Percentiles rank a stretch among this genome's conserved stretches.
Conservation (phyloP, 257 asterid species). For the Anisodus acutangulus region DNA sequence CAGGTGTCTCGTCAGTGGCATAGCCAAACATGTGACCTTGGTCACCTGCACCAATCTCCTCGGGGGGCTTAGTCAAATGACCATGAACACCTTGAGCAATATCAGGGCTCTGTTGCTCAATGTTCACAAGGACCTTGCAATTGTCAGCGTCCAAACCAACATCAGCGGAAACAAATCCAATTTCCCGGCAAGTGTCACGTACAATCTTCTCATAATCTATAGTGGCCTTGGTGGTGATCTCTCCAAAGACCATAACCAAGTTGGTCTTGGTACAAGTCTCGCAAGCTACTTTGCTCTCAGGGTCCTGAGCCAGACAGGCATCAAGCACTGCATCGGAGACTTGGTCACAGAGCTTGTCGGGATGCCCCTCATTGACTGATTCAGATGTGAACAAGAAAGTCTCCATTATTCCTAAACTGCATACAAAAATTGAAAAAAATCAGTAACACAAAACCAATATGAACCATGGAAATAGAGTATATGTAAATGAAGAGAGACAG, state of each 20-base stretch:
- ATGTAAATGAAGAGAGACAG: background rate
- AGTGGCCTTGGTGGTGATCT: constrained; percentile 25
- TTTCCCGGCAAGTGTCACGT: constrained; percentile 29
- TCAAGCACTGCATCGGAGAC: constrained; percentile 27
- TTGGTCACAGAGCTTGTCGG: constrained; percentile 31
- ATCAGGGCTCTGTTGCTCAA: constrained; percentile 31
- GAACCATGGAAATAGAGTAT: background rate
- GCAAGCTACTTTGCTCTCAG: constrained; percentile 29
- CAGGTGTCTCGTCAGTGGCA: constrained; percentile 11
- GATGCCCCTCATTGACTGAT: constrained; percentile 27
- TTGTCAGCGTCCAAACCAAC: constrained; percentile 30
- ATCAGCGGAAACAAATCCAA: constrained; percentile 30
- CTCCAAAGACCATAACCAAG: constrained; percentile 31
- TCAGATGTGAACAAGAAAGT: constrained; percentile 30
- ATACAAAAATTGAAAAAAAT: background rate
- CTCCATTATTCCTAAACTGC: constrained; percentile 25
- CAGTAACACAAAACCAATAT: background rate
- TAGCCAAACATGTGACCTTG: constrained; percentile 32
- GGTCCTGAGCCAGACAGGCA: constrained; percentile 30
- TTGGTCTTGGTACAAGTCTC: constrained; percentile 30
- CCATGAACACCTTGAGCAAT: constrained; percentile 32
- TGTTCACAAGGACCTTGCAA: constrained; percentile 29
- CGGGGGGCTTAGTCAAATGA: constrained; percentile 29
- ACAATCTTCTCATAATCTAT: constrained; percentile 27
- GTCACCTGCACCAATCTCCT: constrained; percentile 31